Percentiles rank a stretch among this genome's conserved stretches.
Conservation (phyloP, 371 early-diverging fungal species). For the Capniomyces stellatus region DNA sequence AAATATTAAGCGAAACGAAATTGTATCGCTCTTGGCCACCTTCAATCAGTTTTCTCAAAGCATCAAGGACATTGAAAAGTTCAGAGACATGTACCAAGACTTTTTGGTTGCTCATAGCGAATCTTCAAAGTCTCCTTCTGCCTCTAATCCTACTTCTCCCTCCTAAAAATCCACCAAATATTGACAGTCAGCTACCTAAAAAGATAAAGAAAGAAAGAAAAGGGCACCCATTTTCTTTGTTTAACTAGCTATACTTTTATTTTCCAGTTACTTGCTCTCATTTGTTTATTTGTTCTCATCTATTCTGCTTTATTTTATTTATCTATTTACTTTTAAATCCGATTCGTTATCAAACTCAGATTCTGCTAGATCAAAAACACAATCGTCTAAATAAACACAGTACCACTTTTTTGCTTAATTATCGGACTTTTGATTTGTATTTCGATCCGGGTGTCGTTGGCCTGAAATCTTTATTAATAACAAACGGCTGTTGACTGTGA, state of each 20-base stretch:
- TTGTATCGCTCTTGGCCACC: slow-evolving; percentile 85
- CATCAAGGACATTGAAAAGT: slow-evolving; percentile 42
- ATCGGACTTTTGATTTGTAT: too few relatives aligned
- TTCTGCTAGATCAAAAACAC: too few relatives aligned
- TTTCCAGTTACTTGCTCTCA: too few relatives aligned
- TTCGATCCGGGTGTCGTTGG: too few relatives aligned
- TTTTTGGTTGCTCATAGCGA: slow-evolving; percentile 14
- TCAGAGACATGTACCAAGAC: slow-evolving; percentile 49
- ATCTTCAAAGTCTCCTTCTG: not conserved
- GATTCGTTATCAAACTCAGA: not conserved
- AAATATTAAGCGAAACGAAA: slow-evolving; percentile 56
- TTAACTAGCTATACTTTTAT: not conserved
- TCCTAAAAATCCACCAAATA: too few relatives aligned
- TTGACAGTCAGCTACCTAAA: too few relatives aligned
- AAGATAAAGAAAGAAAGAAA: too few relatives aligned
- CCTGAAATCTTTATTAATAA: too few relatives aligned
- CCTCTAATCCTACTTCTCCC: not conserved
- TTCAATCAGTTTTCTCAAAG: slow-evolving; percentile 71
- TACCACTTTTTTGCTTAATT: too few relatives aligned
- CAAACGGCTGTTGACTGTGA: too few relatives aligned
- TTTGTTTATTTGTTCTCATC: not conserved
- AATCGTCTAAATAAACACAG: too few relatives aligned
- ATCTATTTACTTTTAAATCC: not conserved
- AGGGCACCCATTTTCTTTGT: not conserved
- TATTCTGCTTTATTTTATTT: not conserved